Evolutionary conservation across 1,284 basidiomycete genomes (phyloP).

Genomic region (Sutorius eximius): DNA sequence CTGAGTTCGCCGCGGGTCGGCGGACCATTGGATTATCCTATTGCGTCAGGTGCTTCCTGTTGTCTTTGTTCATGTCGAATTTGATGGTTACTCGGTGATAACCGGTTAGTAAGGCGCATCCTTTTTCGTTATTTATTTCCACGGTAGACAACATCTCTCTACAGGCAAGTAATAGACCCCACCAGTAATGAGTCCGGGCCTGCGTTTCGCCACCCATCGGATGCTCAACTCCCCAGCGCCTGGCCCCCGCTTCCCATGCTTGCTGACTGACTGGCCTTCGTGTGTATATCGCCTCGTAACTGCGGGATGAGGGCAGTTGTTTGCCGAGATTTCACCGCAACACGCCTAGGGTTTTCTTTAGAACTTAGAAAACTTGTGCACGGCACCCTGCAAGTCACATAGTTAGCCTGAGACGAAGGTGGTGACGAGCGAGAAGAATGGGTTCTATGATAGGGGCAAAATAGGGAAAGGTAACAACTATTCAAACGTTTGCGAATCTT

Average conservation of each 20-base stretch:
- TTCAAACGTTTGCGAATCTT: not conserved
- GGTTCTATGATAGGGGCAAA: not conserved
- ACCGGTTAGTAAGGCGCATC: not conserved
- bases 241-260: constrained; percentile 3
- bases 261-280: not conserved
- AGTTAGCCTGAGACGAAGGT: not conserved
- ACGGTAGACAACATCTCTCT: not conserved
- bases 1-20: not conserved
- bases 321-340: not conserved
- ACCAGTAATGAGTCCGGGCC: not conserved
- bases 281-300: not conserved
- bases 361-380: not conserved
- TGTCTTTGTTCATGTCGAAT: not conserved
- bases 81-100: not conserved
- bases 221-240: not conserved
- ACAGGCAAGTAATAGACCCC: not conserved
- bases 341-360: not conserved
- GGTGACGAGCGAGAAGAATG: not conserved
- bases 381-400: not conserved
- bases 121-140: not conserved
- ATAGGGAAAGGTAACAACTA: too few relatives aligned
- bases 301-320: not conserved
- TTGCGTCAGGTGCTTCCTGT: not conserved
- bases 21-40: not conserved
- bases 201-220: not conserved